phyloP scores from a whole-genome alignment of 2,329 filamentous ascomycete genomes.

The Aspergillus floridensis region DNA sequence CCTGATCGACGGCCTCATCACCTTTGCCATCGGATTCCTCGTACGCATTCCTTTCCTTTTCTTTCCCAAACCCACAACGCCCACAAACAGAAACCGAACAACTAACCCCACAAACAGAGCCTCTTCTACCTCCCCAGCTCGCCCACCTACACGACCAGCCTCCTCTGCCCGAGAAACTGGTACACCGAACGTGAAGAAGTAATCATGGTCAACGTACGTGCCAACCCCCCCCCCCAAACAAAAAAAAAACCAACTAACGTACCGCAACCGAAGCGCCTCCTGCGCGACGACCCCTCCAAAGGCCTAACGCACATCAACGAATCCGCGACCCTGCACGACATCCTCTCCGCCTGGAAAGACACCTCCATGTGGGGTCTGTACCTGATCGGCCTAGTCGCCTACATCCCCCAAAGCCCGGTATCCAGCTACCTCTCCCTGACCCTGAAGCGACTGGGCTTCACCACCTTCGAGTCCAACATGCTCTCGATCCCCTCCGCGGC shows the following conservation, averaged over 20 bases:
- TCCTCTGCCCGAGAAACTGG: constrained; percentile 23
- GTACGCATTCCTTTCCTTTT: constrained; percentile 16
- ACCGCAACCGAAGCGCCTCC: constrained; percentile 37
- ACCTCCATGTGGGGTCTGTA: constrained; percentile 52
- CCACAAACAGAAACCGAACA: constrained; percentile 27
- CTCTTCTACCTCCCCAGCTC: constrained; percentile 30
- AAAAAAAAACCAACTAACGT: neutral
- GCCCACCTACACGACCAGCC: constrained; percentile 27
- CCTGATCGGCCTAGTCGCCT: constrained; percentile 45
- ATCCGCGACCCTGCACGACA: constrained; percentile 43
- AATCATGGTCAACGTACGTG: constrained; percentile 29
- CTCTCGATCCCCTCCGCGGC: constrained; percentile 28
- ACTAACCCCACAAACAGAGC: constrained; percentile 14
- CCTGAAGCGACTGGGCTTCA: constrained; percentile 37
- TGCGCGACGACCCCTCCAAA: constrained; percentile 56
- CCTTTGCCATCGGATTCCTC: constrained; percentile 41
- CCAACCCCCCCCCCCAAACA: neutral
- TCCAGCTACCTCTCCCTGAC: constrained; percentile 56
- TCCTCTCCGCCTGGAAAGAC: constrained; percentile 48
- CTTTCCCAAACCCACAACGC: constrained; percentile 19
- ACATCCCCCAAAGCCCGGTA: constrained; percentile 50
- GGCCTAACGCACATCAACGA: constrained; percentile 49
- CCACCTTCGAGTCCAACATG: constrained; percentile 33
- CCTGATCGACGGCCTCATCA: constrained; percentile 46
- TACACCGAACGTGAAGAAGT: constrained; percentile 29